Percentiles rank a stretch among this genome's conserved stretches.
These are phyloP conservation scores for Nannochloropsis gaditana DNA, from an alignment of 108 stramenopile species.

Conservation along the genomic window DNA sequence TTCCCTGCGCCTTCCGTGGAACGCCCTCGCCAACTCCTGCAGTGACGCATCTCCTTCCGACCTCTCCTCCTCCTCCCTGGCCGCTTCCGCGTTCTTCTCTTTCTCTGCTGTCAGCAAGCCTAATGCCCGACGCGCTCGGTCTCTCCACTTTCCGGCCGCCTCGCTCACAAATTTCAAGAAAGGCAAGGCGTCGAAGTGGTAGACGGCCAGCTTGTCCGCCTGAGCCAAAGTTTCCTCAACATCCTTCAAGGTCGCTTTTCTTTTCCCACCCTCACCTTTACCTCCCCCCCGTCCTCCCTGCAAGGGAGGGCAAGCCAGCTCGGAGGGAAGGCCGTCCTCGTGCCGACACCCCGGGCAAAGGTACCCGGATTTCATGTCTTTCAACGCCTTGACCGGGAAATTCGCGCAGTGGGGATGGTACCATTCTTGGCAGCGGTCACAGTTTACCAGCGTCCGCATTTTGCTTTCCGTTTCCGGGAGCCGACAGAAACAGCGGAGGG, in stretches of 20 bases:
- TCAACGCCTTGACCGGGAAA: constrained; percentile 20
- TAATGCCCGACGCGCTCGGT: neutral
- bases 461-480: constrained; percentile 26
- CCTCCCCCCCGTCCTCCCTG: neutral
- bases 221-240: neutral
- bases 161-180: neutral
- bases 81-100: neutral
- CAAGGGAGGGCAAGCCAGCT: neutral
- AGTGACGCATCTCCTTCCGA: neutral
- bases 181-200: neutral
- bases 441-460: constrained; percentile 42
- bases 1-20: neutral
- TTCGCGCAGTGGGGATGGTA: constrained; percentile 41
- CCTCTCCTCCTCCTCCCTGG: neutral
- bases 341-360: neutral
- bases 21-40: neutral
- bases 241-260: neutral
- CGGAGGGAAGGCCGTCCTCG: neutral
- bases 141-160: neutral
- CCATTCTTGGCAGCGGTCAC: constrained; percentile 38
- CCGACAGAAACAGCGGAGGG: constrained; percentile 36
- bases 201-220: neutral
- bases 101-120: neutral
- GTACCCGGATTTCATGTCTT: neutral
- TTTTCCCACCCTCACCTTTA: neutral